These are phyloP conservation scores for Kurtzmaniella quercitrusa DNA, from an alignment of 1,139 yeast genomes.

Conservation along the genomic window DNA sequence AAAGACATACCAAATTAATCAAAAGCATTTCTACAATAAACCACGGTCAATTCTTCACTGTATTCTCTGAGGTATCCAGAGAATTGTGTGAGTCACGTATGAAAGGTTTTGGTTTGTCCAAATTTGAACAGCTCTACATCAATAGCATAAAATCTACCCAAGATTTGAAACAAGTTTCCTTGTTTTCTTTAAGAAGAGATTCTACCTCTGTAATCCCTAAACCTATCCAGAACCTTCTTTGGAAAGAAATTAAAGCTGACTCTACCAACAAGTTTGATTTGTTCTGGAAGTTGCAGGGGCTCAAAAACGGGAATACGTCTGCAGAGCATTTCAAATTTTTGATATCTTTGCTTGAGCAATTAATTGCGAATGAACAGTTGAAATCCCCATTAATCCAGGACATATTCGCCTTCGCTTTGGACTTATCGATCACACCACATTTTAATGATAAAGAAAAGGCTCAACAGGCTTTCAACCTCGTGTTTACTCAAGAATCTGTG, in stretches of 20 bases:
- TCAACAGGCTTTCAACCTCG: not conserved
- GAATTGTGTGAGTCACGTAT: constrained; percentile 43
- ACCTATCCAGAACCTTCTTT: constrained; percentile 10
- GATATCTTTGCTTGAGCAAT: not conserved
- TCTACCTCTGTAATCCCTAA: constrained; percentile 11
- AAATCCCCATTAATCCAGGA: not conserved
- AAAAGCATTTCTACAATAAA: constrained; percentile 27
- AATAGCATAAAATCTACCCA: constrained; percentile 4
- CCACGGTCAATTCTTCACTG: constrained; percentile 36
- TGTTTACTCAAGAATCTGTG: not conserved
- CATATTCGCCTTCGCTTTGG: not conserved
- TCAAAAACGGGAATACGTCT: not conserved
- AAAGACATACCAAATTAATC: constrained; percentile 40
- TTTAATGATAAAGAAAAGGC: not conserved
- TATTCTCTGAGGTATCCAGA: constrained; percentile 46
- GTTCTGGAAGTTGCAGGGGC: constrained; percentile 33
- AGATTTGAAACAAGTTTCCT: constrained; percentile 32
- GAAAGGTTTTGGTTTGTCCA: constrained; percentile 40
- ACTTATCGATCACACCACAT: not conserved
- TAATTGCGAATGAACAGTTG: not conserved
- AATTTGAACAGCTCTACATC: constrained; percentile 48
- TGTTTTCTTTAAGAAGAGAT: constrained; percentile 32
- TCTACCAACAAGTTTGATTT: constrained; percentile 25
- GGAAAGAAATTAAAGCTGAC: constrained; percentile 9
- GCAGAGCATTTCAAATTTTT: not conserved